A percentile compares a stretch with the other conserved stretches of the same genome.
phyloP scores from a whole-genome alignment of 164 flowering plant species.

The Liriodendron chinense region DNA sequence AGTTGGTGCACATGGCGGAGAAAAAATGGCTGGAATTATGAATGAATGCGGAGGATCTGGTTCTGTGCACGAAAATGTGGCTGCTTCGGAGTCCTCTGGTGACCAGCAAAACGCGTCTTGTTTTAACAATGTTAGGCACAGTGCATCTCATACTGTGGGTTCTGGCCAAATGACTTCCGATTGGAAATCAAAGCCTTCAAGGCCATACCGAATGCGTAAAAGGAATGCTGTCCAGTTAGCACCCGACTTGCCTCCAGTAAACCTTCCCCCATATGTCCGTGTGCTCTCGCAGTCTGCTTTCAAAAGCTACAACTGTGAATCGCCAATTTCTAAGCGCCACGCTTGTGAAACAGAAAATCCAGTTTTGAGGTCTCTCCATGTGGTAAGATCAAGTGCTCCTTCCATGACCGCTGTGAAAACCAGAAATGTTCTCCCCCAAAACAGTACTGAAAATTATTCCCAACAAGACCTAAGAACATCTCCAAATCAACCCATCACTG shows the following conservation, averaged over 20 bases:
- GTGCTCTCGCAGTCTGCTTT: constrained; percentile 75
- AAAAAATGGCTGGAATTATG: constrained; percentile 10
- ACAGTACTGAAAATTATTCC: constrained; percentile 7
- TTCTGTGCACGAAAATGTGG: constrained; percentile 20
- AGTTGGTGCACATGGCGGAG: constrained; percentile 19
- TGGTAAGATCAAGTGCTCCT: constrained; percentile 15
- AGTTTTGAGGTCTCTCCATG: constrained; percentile 21
- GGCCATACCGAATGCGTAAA: constrained; percentile 58
- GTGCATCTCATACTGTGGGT: constrained; percentile 17
- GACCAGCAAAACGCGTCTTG: constrained; percentile 22
- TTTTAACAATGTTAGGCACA: constrained; percentile 19
- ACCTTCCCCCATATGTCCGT: constrained; percentile 90
- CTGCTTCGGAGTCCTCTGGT: constrained; percentile 19
- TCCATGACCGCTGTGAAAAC: constrained; percentile 17
- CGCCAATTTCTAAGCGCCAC: constrained; percentile 19
- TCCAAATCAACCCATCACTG: constrained; percentile 25
- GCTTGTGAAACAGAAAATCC: constrained; percentile 26
- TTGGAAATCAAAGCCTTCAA: constrained; percentile 25
- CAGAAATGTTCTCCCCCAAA: constrained; percentile 8
- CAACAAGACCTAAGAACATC: constrained; percentile 23
- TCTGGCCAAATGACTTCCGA: constrained; percentile 24
- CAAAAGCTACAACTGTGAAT: constrained; percentile 33
- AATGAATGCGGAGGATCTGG: constrained; percentile 18
- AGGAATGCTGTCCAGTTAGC: constrained; percentile 50
- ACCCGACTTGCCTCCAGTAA: constrained; percentile 88